Evolutionary conservation across 2,329 filamentous ascomycete genomes (phyloP).

Genomic region (Sporothrix curviconia): DNA sequence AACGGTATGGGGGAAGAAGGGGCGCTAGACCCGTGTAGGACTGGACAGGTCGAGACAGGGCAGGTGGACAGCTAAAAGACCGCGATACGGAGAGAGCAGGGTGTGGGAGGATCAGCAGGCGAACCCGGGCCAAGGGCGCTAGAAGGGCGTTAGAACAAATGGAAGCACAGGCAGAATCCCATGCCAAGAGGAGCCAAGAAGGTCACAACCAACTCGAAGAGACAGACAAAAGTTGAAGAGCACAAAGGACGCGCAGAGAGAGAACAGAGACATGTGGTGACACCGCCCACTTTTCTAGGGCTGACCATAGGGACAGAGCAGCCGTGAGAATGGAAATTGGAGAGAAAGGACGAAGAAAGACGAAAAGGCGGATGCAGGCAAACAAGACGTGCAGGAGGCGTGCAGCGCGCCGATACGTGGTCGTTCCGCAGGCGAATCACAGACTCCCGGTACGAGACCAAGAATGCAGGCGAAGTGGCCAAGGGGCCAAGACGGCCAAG

Average conservation of each 20-base stretch:
- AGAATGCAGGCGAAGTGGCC: neutral
- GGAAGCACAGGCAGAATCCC: constrained; percentile 1
- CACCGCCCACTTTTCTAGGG: constrained; percentile 14
- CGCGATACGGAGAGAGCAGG: neutral
- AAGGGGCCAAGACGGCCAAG: neutral
- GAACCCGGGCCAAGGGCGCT: constrained; percentile 8
- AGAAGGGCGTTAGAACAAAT: constrained; percentile 15
- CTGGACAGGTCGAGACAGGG: neutral
- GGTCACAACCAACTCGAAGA: no score
- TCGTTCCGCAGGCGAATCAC: no score
- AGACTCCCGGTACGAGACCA: no score
- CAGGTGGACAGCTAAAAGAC: neutral
- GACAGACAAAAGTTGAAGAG: neutral
- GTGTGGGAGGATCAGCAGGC: neutral
- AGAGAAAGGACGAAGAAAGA: neutral
- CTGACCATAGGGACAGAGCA: neutral
- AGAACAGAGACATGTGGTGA: neutral
- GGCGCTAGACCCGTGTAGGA: no score
- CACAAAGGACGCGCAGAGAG: neutral
- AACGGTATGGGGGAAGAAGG: neutral
- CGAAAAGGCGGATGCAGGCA: constrained; percentile 2
- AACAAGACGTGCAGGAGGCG: neutral
- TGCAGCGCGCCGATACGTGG: neutral
- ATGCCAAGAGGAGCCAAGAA: no score
- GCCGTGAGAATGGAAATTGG: neutral